Evolutionary conservation across 495 filamentous ascomycete species (phyloP).

Genomic region (Hypomontagnella submonticulosa): DNA sequence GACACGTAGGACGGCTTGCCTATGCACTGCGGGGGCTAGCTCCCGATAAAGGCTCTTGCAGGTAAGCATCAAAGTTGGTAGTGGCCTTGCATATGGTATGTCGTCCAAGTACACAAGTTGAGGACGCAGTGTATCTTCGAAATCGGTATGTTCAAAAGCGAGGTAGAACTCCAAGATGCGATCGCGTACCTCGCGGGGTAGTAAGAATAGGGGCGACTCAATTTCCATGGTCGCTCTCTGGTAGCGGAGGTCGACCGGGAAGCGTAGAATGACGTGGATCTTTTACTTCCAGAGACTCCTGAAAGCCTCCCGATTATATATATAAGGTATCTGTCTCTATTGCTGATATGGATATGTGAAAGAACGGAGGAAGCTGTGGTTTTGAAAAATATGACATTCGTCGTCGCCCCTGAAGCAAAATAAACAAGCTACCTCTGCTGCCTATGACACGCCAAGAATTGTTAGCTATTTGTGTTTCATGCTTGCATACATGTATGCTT

Average conservation of each 20-base stretch:
- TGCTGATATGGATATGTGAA: no score
- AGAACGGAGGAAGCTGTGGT: no score
- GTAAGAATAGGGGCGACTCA: conserved; percentile 33
- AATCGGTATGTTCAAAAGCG: conserved; percentile 38
- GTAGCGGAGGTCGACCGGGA: not conserved
- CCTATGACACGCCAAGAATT: no score
- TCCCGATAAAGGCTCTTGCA: conserved; percentile 40
- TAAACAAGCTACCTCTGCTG: no score
- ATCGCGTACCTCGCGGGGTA: conserved; percentile 47
- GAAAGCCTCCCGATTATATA: no score
- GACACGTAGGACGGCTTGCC: conserved; percentile 33
- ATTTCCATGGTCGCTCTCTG: conserved; percentile 19
- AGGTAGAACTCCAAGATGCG: conserved; percentile 47
- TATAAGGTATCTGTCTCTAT: no score
- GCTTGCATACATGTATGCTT: no score
- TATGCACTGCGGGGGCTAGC: conserved; percentile 35
- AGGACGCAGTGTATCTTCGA: conserved; percentile 41
- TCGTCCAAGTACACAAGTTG: conserved; percentile 37
- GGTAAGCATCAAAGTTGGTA: conserved; percentile 42
- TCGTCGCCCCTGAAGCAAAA: no score
- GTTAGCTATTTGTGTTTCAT: no score
- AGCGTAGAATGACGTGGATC: not conserved
- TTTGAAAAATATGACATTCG: no score
- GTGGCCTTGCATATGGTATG: conserved; percentile 22
- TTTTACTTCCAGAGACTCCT: not conserved